A percentile compares a stretch with the other conserved stretches of the same genome.
Evolutionary conservation across 2,329 filamentous ascomycete genomes (phyloP).

Genomic region (Colletotrichum simmondsii): DNA sequence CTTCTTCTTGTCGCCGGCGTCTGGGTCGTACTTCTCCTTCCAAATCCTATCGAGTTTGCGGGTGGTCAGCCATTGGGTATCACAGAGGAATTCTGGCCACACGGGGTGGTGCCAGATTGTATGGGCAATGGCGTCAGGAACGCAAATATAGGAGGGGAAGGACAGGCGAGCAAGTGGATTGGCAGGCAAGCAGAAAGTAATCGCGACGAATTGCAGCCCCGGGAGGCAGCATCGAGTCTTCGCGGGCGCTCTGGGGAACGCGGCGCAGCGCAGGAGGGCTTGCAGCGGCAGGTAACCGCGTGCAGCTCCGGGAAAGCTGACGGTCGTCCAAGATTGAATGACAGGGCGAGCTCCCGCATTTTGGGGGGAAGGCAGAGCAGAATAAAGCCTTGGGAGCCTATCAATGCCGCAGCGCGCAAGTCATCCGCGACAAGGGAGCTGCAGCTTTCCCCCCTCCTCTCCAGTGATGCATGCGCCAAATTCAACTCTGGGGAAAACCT

Average conservation of each 20-base stretch:
- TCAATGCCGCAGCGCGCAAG: conserved; percentile 40
- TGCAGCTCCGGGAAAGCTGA: conserved; percentile 14
- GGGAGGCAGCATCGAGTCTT: conserved; percentile 8
- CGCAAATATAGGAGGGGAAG: not conserved
- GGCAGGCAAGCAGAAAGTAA: not conserved
- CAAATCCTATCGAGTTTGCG: conserved; percentile 77
- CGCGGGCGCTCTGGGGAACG: conserved; percentile 1
- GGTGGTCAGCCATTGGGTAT: conserved; percentile 18
- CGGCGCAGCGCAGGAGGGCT: conserved; percentile 6
- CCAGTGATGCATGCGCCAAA: conserved; percentile 8
- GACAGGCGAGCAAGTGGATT: no score
- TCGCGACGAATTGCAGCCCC: not conserved
- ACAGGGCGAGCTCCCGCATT: conserved; percentile 24
- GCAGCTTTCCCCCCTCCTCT: not conserved
- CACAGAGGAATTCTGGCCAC: not conserved
- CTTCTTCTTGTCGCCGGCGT: conserved; percentile 53
- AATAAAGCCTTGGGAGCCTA: conserved; percentile 44
- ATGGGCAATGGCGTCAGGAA: conserved; percentile 7
- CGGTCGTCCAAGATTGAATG: conserved; percentile 21
- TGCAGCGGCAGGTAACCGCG: conserved; percentile 10
- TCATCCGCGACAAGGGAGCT: conserved; percentile 44
- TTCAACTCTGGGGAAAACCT: conserved; percentile 26
- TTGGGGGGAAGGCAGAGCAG: not conserved
- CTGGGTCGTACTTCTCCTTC: conserved; percentile 91
- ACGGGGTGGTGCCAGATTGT: conserved; percentile 2